Percentiles rank a stretch among this genome's conserved stretches.
These are phyloP conservation scores for Platanthera zijinensis DNA, from an alignment of 106 monocot genomes.

Conservation along the genomic window DNA sequence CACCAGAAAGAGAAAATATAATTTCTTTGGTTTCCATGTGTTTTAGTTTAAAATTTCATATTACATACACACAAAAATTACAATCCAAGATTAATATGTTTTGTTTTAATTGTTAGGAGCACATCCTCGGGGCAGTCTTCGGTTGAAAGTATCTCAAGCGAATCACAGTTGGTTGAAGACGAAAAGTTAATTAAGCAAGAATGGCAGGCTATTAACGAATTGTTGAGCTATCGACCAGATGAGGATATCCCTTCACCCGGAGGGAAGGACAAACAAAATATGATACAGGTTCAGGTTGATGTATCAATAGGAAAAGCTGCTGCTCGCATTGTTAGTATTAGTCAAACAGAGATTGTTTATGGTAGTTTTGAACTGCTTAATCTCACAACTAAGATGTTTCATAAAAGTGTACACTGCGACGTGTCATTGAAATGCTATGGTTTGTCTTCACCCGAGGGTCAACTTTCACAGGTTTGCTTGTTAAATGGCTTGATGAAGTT, in stretches of 20 bases:
- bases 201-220: constrained; percentile 82
- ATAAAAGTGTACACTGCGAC: constrained; percentile 73
- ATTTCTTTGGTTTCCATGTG: neutral
- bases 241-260: constrained; percentile 31
- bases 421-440: constrained; percentile 76
- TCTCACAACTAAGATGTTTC: constrained; percentile 62
- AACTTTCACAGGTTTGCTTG: constrained; percentile 68
- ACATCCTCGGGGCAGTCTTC: constrained; percentile 33
- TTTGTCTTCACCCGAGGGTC: constrained; percentile 88
- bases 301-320: constrained; percentile 78
- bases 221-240: constrained; percentile 70
- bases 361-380: constrained; percentile 94
- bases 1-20: neutral
- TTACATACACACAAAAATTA: neutral
- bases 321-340: constrained; percentile 68
- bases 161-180: constrained; percentile 35
- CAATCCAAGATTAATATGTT: neutral
- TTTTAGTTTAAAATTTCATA: neutral
- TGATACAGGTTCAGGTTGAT: constrained; percentile 61
- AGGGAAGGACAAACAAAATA: constrained; percentile 53
- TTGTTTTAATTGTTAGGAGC: constrained; percentile 16
- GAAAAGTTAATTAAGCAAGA: constrained; percentile 83
- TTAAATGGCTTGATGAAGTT: neutral
- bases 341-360: constrained; percentile 69
- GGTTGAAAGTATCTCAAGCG: constrained; percentile 23